These are phyloP conservation scores for Dissophora ornata DNA, from an alignment of 192 early-diverging fungal genomes.

Conservation along the genomic window DNA sequence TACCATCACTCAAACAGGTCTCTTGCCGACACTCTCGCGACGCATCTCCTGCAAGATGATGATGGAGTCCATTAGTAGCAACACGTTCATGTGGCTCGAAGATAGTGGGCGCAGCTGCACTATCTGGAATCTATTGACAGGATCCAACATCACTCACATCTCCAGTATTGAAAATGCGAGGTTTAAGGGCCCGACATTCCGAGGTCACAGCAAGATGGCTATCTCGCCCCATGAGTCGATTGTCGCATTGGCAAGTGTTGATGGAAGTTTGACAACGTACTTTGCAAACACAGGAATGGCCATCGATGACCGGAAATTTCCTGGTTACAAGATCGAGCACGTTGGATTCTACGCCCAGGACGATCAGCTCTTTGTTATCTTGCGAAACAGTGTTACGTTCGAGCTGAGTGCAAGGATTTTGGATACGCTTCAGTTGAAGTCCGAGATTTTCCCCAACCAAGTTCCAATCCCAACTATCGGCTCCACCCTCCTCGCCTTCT, in stretches of 20 bases:
- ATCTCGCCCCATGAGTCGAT: slow-evolving; percentile 53
- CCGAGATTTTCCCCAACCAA: slow-evolving; percentile 28
- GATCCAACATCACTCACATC: slow-evolving; percentile 49
- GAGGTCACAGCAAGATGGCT: slow-evolving; percentile 50
- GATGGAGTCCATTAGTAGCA: slow-evolving; percentile 49
- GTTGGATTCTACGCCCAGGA: slow-evolving; percentile 41
- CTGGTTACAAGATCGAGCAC: slow-evolving; percentile 44
- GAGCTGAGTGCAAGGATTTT: slow-evolving; percentile 31
- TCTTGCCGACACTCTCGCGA: slow-evolving; percentile 40
- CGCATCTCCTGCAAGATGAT: slow-evolving; percentile 55
- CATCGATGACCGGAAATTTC: slow-evolving; percentile 48
- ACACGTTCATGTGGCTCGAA: slow-evolving; percentile 52
- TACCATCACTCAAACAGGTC: slow-evolving; percentile 35
- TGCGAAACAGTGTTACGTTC: slow-evolving; percentile 28
- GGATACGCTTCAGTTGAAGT: slow-evolving; percentile 46
- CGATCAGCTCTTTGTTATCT: slow-evolving; percentile 39
- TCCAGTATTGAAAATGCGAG: slow-evolving; percentile 49
- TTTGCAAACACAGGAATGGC: slow-evolving; percentile 54
- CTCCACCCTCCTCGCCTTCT: slow-evolving; percentile 24
- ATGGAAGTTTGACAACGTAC: slow-evolving; percentile 50
- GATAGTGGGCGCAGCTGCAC: slow-evolving; percentile 47
- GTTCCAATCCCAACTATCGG: slow-evolving; percentile 43
- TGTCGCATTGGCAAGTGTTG: slow-evolving; percentile 50
- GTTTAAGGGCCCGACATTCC: slow-evolving; percentile 47
- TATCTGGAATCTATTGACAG: slow-evolving; percentile 43